phyloP scores from a whole-genome alignment of 306 rosid genomes.

The Glycine latifolia region DNA sequence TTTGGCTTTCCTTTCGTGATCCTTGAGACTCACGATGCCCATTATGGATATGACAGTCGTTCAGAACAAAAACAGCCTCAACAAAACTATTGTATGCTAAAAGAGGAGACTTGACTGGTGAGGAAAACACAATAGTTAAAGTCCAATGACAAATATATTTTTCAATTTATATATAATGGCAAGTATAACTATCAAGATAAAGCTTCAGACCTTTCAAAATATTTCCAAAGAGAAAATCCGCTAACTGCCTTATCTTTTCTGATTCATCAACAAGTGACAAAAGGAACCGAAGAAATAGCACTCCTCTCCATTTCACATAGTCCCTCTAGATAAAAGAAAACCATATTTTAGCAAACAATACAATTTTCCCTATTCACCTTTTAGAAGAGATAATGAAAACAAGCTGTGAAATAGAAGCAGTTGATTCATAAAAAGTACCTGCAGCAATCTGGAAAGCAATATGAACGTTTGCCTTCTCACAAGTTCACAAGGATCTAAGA shows the following conservation, averaged over 20 bases:
- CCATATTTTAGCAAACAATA: slow-evolving; percentile 23
- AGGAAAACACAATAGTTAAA: slow-evolving; percentile 39
- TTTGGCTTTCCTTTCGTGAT: slow-evolving; percentile 64
- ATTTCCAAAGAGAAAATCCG: slow-evolving; percentile 83
- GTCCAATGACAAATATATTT: slow-evolving; percentile 5
- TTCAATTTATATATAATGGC: slow-evolving; percentile 39
- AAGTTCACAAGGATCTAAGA: slow-evolving; percentile 93
- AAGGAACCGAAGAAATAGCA: slow-evolving; percentile 92
- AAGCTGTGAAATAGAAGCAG: slow-evolving; percentile 32
- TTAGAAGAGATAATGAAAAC: slow-evolving; percentile 15
- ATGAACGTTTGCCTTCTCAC: slow-evolving; percentile 95
- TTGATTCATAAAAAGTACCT: slow-evolving; percentile 58
- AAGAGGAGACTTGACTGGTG: slow-evolving; percentile 90
- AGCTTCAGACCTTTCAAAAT: slow-evolving; percentile 79
- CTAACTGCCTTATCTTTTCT: slow-evolving; percentile 79
- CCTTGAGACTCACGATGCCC: slow-evolving; percentile 68
- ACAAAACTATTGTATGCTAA: slow-evolving; percentile 91
- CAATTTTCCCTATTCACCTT: neutral
- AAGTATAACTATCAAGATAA: slow-evolving; percentile 38
- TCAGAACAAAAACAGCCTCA: slow-evolving; percentile 89
- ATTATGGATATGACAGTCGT: slow-evolving; percentile 73
- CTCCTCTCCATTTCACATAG: slow-evolving; percentile 99
- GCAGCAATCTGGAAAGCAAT: slow-evolving; percentile 89
- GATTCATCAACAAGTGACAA: slow-evolving; percentile 95
- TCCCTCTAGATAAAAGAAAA: slow-evolving; percentile 70